Evolutionary conservation across 2,329 filamentous ascomycete species (phyloP).

Genomic region (Xylaria sp.): DNA sequence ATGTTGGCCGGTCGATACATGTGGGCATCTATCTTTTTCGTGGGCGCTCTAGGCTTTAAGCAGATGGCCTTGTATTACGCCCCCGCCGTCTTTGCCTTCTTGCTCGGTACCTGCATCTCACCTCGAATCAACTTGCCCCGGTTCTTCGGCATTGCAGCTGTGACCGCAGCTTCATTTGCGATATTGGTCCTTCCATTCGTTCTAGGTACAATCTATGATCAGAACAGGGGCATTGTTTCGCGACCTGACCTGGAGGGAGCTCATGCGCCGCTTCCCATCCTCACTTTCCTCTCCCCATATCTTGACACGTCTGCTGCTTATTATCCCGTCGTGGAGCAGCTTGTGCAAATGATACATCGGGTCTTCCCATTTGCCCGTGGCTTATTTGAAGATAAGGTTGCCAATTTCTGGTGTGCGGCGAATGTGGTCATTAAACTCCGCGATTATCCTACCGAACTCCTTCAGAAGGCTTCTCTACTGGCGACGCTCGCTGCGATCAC

Average conservation of each 20-base stretch:
- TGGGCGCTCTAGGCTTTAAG: slow-evolving; percentile 93
- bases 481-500: slow-evolving; percentile 78
- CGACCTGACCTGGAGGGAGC: slow-evolving; percentile 62
- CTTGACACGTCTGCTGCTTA: slow-evolving; percentile 70
- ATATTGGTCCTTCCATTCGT: slow-evolving; percentile 78
- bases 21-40: slow-evolving; percentile 94
- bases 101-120: slow-evolving; percentile 84
- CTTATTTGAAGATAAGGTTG: slow-evolving; percentile 97
- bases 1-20: slow-evolving; percentile 83
- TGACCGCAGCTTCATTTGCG: slow-evolving; percentile 75
- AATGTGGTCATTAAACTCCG: slow-evolving; percentile 90
- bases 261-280: slow-evolving; percentile 67
- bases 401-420: slow-evolving; percentile 95
- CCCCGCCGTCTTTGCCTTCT: slow-evolving; percentile 87
- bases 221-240: slow-evolving; percentile 65
- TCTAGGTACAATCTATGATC: slow-evolving; percentile 72
- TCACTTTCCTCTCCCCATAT: slow-evolving; percentile 61
- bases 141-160: slow-evolving; percentile 75
- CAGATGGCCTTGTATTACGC: slow-evolving; percentile 99
- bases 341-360: slow-evolving; percentile 85
- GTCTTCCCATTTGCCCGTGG: slow-evolving; percentile 96
- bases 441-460: slow-evolving; percentile 69
- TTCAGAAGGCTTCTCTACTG: slow-evolving; percentile 77
- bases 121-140: slow-evolving; percentile 71
- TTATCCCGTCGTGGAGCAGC: slow-evolving; percentile 77